A percentile compares a stretch with the other conserved stretches of the same genome.
These are phyloP conservation scores for Paraglomus brasilianum DNA, from an alignment of 192 early-diverging fungal species.

Conservation along the genomic window DNA sequence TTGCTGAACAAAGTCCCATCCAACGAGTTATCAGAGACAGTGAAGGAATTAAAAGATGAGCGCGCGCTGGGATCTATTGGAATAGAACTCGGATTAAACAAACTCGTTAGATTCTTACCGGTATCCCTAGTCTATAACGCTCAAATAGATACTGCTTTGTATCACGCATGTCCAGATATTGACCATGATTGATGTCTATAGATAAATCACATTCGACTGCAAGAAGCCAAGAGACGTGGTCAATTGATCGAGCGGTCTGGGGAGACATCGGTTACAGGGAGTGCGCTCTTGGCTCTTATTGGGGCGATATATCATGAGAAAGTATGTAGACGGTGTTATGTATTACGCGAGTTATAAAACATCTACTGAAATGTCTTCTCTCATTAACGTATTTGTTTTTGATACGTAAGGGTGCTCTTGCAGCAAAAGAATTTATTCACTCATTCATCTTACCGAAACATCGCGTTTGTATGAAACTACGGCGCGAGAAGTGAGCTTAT, in stretches of 20 bases:
- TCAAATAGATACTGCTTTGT: neutral
- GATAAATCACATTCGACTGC: neutral
- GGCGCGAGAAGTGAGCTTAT: too few species aligned
- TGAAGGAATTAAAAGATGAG: neutral
- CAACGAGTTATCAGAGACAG: neutral
- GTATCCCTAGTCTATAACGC: neutral
- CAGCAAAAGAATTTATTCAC: constrained; percentile 27
- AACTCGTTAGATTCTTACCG: constrained; percentile 9
- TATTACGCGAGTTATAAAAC: neutral
- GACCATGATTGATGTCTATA: neutral
- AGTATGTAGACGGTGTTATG: neutral
- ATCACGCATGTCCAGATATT: neutral
- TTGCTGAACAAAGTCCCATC: constrained; percentile 7
- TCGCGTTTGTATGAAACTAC: too few species aligned
- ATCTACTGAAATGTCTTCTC: neutral
- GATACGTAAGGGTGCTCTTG: constrained; percentile 11
- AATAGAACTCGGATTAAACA: constrained; percentile 20
- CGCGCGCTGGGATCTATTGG: constrained; percentile 13
- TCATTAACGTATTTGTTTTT: neutral
- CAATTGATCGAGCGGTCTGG: neutral
- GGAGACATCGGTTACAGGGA: neutral
- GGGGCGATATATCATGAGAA: constrained; percentile 27
- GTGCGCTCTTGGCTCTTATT: constrained; percentile 5
- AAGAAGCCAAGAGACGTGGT: neutral
- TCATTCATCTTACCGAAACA: constrained; percentile 11